Conservation (phyloP, 108 stramenopile genomes). For the Schizochytrium sp. region DNA sequence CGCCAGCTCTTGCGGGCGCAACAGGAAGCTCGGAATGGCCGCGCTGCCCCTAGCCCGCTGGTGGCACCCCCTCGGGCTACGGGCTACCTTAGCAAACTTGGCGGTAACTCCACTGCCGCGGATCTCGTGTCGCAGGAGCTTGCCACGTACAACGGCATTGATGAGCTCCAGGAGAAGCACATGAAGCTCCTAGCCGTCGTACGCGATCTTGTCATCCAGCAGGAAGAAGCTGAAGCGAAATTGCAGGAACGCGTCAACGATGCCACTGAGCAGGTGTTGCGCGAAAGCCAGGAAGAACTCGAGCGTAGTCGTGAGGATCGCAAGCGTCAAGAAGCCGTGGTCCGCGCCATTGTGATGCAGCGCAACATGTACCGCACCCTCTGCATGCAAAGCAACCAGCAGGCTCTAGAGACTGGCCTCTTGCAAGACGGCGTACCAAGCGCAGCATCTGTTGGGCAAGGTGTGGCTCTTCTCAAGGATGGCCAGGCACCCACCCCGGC, state of each 20-base stretch:
- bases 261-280: not conserved
- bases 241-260: not conserved
- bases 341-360: not conserved
- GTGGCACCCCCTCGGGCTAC: not conserved
- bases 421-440: not conserved
- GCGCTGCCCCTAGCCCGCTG: not conserved
- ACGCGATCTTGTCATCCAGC: not conserved
- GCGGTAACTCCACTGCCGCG: not conserved
- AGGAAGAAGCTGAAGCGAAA: not conserved
- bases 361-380: not conserved
- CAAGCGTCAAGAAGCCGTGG: not conserved
- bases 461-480: not conserved
- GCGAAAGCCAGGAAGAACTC: not conserved
- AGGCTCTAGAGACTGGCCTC: not conserved
- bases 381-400: not conserved
- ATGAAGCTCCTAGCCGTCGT: not conserved
- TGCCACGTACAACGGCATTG: not conserved
- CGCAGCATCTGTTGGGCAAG: not conserved
- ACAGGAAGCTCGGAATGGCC: not conserved
- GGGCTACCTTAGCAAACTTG: not conserved
- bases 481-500: not conserved
- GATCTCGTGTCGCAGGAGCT: not conserved
- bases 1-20: not conserved
- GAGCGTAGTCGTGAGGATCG: not conserved
- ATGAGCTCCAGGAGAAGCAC: not conserved